Evolutionary conservation across 306 rosid genomes (phyloP), one percentile per base, ranked within the genome.

Genomic region (Cucumis melo): DNA sequence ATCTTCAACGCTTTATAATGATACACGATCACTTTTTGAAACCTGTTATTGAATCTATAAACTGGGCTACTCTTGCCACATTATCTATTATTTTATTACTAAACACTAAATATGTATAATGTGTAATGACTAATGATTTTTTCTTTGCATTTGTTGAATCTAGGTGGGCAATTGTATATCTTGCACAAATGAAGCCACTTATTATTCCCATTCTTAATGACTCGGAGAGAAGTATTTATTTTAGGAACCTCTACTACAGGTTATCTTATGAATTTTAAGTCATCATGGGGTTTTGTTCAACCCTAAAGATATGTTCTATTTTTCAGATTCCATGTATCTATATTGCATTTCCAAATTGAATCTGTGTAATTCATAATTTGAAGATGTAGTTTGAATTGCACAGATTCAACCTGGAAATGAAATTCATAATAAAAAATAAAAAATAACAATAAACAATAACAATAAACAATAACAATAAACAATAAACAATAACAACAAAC

Each of bases 121-220:
- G 19, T 72, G 17, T 4, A 50, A 8, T 10, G 59, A 27, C 39
- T 66, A 20, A 46, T 41, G 8, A 76, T 32, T 54, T 17, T 54
- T 17, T 24, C 80, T 64, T 42, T 58, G 38, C 77, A 39, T 80
- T 77, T 58, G n/a, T 68, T 44, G 58, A 44, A 78, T 38, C 56
- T 82, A 93, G 98, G 98, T 93, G 98, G 98, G 98, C 98, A 4
- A 93, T 93, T 75, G 97, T 93, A 75, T 93, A 91, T 80, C 85
- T 93, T 81, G 98, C 98, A 42, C 98, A 93, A 84, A 91, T 91
- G 98, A 93, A 93, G 61, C 98, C 98, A 0, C 96, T 93, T 77
- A 93, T 93, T n/a, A 96, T 93, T 72, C 98, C 98, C 8, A 83
- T 93, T 80, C 85, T 93, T 78, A 93, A 58, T 48, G 97, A 93